phyloP scores from a whole-genome alignment of 2,329 filamentous ascomycete genomes.

The Penicillium hesseltinei region DNA sequence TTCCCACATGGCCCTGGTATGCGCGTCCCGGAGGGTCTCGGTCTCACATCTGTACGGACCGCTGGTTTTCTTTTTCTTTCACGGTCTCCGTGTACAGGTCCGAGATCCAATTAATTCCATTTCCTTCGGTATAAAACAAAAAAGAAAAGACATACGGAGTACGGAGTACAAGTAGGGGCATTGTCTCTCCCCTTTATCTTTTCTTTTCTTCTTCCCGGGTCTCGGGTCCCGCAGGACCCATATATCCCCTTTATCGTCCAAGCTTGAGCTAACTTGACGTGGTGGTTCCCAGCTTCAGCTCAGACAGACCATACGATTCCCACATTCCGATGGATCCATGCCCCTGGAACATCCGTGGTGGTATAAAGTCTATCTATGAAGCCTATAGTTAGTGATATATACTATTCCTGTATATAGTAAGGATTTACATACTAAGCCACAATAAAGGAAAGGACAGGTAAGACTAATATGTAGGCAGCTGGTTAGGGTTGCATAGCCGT shows the following conservation, averaged over 20 bases:
- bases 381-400: too few relatives aligned
- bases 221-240: constrained; percentile 5
- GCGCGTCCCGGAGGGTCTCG: constrained; percentile 11
- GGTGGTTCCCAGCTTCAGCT: constrained; percentile 10
- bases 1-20: constrained; percentile 26
- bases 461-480: too few relatives aligned
- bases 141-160: background rate
- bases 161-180: background rate
- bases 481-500: too few relatives aligned
- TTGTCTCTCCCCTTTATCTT: background rate
- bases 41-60: constrained; percentile 3
- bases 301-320: constrained; percentile 18
- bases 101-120: background rate
- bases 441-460: too few relatives aligned
- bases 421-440: too few relatives aligned
- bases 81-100: background rate
- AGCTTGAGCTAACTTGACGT: constrained; percentile 5
- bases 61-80: constrained; percentile 18
- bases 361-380: background rate
- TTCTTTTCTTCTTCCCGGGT: background rate
- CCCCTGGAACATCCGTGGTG: constrained; percentile 1
- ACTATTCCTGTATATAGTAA: too few relatives aligned
- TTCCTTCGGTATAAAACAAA: background rate
- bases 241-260: constrained; percentile 3
- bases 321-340: constrained; percentile 10